phyloP scores from a whole-genome alignment of 2,329 filamentous ascomycete genomes.

The Lithohypha guttulata region DNA sequence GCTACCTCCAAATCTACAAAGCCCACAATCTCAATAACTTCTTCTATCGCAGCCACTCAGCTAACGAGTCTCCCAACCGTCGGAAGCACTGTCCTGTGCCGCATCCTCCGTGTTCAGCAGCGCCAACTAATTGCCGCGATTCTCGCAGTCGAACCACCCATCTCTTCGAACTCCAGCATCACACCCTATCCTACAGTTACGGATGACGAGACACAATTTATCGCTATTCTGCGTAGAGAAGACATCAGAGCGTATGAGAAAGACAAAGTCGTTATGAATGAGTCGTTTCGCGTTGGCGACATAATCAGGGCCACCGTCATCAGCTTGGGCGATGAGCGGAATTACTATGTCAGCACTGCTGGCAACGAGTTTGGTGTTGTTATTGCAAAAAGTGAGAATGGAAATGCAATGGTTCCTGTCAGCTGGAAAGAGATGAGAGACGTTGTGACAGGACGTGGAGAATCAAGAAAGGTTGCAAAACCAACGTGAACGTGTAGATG shows the following conservation, averaged over 20 bases:
- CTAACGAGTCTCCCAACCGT: constrained; percentile 51
- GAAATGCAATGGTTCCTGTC: constrained; percentile 83
- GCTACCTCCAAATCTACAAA: constrained; percentile 26
- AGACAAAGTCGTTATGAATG: constrained; percentile 81
- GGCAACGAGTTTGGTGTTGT: constrained; percentile 88
- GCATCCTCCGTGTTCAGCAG: constrained; percentile 74
- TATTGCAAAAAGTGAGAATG: constrained; percentile 77
- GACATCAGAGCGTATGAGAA: constrained; percentile 94
- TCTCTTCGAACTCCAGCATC: constrained; percentile 10
- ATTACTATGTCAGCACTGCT: constrained; percentile 89
- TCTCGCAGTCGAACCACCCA: constrained; percentile 59
- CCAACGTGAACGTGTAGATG: constrained; percentile 54
- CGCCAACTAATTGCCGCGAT: constrained; percentile 80
- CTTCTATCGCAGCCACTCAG: constrained; percentile 40
- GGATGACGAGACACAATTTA: constrained; percentile 59
- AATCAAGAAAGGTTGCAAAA: constrained; percentile 86
- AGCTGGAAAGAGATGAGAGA: constrained; percentile 95
- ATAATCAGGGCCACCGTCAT: constrained; percentile 82
- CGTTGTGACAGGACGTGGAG: constrained; percentile 61
- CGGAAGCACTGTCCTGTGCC: constrained; percentile 67
- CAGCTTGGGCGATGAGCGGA: constrained; percentile 82
- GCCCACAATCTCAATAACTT: constrained; percentile 27
- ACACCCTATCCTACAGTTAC: constrained; percentile 26
- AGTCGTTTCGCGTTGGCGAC: constrained; percentile 86
- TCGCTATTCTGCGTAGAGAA: constrained; percentile 74